A percentile compares a stretch with the other conserved stretches of the same genome.
These are phyloP conservation scores for Pholiota molesta DNA, from an alignment of 768 basidiomycete species.

Conservation along the genomic window DNA sequence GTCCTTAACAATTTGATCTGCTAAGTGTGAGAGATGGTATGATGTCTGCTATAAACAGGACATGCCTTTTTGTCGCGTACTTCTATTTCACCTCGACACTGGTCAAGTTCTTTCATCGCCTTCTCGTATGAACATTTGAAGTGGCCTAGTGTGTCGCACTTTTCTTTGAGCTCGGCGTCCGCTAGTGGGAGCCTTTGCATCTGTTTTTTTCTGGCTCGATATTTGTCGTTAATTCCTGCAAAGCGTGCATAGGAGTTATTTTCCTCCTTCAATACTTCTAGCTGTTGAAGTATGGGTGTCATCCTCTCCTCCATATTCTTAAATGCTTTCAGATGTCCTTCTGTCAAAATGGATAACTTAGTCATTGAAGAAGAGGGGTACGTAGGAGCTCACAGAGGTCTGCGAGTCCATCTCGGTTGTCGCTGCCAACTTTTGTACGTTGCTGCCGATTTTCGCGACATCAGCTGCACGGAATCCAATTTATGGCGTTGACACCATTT, in stretches of 20 bases:
- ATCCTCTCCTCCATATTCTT: background rate
- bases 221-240: background rate
- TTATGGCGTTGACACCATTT: background rate
- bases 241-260: background rate
- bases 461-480: background rate
- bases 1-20: conserved; percentile 1
- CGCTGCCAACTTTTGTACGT: background rate
- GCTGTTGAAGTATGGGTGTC: background rate
- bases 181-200: background rate
- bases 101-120: background rate
- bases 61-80: conserved; percentile 2
- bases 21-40: background rate
- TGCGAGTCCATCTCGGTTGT: background rate
- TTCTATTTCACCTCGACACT: background rate
- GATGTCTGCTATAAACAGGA: background rate
- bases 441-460: background rate
- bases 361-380: background rate
- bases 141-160: background rate
- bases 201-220: background rate
- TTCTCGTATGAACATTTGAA: background rate
- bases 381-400: background rate
- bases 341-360: background rate
- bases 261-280: background rate
- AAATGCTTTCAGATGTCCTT: background rate
- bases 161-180: background rate